Percentiles rank a stretch among this genome's conserved stretches.
These are phyloP conservation scores for Ceratocystis albifundus DNA, from an alignment of 2,329 filamentous ascomycete genomes.

Conservation along the genomic window DNA sequence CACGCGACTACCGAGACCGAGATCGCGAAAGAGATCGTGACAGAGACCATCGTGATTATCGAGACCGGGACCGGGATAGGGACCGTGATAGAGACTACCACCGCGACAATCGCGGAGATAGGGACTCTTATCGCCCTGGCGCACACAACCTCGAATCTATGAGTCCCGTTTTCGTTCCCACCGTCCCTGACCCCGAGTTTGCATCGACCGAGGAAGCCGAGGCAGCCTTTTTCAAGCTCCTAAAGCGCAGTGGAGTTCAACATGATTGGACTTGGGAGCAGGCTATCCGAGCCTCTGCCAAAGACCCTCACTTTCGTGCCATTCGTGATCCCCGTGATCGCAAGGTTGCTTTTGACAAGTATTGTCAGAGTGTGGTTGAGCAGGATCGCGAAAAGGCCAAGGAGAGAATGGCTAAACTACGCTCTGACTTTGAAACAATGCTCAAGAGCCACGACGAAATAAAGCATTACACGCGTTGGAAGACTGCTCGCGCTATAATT, in stretches of 20 bases:
- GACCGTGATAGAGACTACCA: constrained; percentile 32
- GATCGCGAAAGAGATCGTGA: constrained; percentile 23
- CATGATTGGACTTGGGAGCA: constrained; percentile 91
- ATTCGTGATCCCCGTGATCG: constrained; percentile 87
- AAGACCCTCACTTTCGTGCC: constrained; percentile 83
- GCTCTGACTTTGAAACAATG: constrained; percentile 91
- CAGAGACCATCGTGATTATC: constrained; percentile 26
- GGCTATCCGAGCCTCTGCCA: constrained; percentile 71
- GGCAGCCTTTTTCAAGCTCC: constrained; percentile 79
- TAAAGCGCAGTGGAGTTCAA: constrained; percentile 74
- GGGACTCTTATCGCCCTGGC: constrained; percentile 27
- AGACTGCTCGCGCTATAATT: constrained; percentile 85
- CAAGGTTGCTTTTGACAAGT: constrained; percentile 87
- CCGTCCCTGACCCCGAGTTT: constrained; percentile 65
- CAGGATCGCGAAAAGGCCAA: constrained; percentile 93
- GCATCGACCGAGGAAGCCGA: constrained; percentile 76
- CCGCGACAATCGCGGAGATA: constrained; percentile 28
- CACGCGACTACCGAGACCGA: constrained; percentile 30
- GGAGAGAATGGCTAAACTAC: constrained; percentile 82
- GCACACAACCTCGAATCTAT: constrained; percentile 16
- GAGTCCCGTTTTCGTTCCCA: constrained; percentile 38
- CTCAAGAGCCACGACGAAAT: constrained; percentile 93
- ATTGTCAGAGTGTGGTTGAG: constrained; percentile 74
- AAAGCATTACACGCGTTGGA: constrained; percentile 93
- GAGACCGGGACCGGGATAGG: constrained; percentile 27